These are phyloP conservation scores for Yamadazyma songkhlaensis DNA, from an alignment of 1,139 yeast species.

Conservation along the genomic window DNA sequence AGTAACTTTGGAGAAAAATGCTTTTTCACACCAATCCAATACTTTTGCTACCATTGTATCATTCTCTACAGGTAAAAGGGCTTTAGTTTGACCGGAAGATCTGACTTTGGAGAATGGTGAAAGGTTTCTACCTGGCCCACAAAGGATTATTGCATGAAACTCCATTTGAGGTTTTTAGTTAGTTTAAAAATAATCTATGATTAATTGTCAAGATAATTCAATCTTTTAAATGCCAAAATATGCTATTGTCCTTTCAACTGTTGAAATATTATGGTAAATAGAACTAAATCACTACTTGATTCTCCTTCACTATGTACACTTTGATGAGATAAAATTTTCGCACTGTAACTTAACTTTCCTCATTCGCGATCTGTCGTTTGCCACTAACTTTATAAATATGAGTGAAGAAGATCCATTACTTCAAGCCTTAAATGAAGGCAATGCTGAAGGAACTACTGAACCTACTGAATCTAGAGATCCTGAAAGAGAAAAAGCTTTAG, in stretches of 20 bases:
- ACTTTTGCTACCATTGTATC: conserved; percentile 87
- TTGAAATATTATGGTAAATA: not conserved
- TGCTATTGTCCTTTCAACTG: too few relatives aligned
- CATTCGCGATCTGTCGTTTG: conserved; percentile 6
- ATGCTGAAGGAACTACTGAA: not conserved
- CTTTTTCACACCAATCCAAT: conserved; percentile 89
- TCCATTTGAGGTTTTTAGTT: conserved; percentile 51
- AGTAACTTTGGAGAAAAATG: conserved; percentile 61
- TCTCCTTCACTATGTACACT: not conserved
- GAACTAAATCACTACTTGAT: too few relatives aligned
- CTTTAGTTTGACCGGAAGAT: conserved; percentile 69
- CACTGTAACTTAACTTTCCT: not conserved
- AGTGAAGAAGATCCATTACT: conserved; percentile 19
- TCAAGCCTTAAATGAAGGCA: conserved; percentile 15
- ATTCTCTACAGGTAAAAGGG: conserved; percentile 86
- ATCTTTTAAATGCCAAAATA: too few relatives aligned
- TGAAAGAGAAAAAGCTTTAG: conserved; percentile 78
- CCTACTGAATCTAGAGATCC: conserved; percentile 38
- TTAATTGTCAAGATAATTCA: too few relatives aligned
- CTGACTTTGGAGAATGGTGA: conserved; percentile 66
- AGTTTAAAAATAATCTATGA: too few relatives aligned
- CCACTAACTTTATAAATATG: conserved; percentile 10
- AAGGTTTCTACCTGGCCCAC: conserved; percentile 78
- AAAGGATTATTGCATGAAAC: conserved; percentile 84
- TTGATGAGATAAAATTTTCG: conserved; percentile 3